Evolutionary conservation across 257 asterid species (phyloP), one percentile per base, ranked within the genome.

Genomic region (Penstemon davidsonii): DNA sequence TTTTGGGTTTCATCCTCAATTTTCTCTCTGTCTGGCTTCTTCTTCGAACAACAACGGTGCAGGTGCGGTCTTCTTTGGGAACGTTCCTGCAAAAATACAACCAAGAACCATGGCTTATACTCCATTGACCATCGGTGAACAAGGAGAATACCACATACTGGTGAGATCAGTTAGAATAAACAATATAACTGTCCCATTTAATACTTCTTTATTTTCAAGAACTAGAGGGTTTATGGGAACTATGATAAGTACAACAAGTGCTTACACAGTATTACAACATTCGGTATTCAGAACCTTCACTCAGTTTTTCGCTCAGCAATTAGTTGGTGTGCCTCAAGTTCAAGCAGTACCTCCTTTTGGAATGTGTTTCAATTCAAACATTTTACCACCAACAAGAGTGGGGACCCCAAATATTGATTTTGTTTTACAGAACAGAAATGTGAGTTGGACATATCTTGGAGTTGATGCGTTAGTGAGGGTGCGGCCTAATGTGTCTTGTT

Each of bases 61-160:
- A n/a, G 90, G 93, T 0, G 77, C 64, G 2, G 64, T 86, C 66
- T 78, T 82, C 50, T 80, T 84, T 0, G 93, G 93, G 2, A 75
- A 67, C 10, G 39, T 70, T 0, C 69, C 87, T 0, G 56, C 74
- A 9, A 66, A 18, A 36, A 40, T 74, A 3, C 71, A n/a, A 7
- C 71, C 78, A 0, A 9, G 9, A 1, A 10, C 3, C 54, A 57
- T 78, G 40, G 42, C 46, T 4, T 75, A 78, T 74, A 84, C 85
- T 2, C 84, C 86, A 5, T 52, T 84, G 45, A 56, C 78, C 11
- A 55, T 82, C 3, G 86, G 84, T 4, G 66, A 81, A 55, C 66
- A 65, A n/a, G 90, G 83, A 0, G 84, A 84, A 49, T 86, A 86
- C 66, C 60, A 61, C 10, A 50, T 86, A 9, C 75, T 45, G 19